Evolutionary conservation across 2,329 filamentous ascomycete species (phyloP).

Genomic region (Ophiostoma ulmi): DNA sequence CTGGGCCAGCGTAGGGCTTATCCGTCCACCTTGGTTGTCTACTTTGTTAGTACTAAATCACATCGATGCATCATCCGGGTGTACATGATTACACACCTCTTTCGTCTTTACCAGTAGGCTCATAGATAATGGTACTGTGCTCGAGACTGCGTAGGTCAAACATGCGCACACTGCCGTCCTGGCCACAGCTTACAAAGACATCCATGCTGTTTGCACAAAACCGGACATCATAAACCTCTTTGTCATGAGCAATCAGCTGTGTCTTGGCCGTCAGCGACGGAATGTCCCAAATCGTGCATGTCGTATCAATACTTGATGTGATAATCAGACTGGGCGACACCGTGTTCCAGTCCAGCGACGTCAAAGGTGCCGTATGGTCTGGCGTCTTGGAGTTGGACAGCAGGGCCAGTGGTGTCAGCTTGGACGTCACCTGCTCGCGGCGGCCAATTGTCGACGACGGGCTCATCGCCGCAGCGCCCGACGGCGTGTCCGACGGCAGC

Average conservation of each 20-base stretch:
- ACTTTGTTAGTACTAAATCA: not conserved
- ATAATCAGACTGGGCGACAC: constrained; percentile 96
- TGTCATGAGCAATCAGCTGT: constrained; percentile 96
- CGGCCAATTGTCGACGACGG: constrained; percentile 21
- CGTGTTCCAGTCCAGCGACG: constrained; percentile 96
- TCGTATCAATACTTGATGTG: constrained; percentile 97
- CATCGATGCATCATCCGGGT: too few species aligned
- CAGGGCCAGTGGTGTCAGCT: constrained; percentile 85
- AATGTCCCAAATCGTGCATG: constrained; percentile 99
- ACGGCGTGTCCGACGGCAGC: constrained; percentile 63
- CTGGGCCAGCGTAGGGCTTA: constrained; percentile 70
- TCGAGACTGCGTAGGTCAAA: constrained; percentile 95
- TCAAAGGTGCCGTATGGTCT: constrained; percentile 93
- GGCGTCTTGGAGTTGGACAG: constrained; percentile 97
- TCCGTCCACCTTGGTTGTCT: constrained; percentile 56
- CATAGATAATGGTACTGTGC: constrained; percentile 98
- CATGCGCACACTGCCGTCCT: constrained; percentile 97
- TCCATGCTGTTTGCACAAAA: constrained; percentile 99
- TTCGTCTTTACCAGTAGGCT: constrained; percentile 82
- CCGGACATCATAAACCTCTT: constrained; percentile 96
- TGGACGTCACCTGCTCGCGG: constrained; percentile 58
- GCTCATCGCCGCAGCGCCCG: constrained; percentile 50
- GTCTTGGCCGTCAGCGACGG: constrained; percentile 96
- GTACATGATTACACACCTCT: constrained; percentile 47
- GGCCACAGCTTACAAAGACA: constrained; percentile 95